Conservation (phyloP, 2,329 filamentous ascomycete genomes). For the Myrmaecium sp. region DNA sequence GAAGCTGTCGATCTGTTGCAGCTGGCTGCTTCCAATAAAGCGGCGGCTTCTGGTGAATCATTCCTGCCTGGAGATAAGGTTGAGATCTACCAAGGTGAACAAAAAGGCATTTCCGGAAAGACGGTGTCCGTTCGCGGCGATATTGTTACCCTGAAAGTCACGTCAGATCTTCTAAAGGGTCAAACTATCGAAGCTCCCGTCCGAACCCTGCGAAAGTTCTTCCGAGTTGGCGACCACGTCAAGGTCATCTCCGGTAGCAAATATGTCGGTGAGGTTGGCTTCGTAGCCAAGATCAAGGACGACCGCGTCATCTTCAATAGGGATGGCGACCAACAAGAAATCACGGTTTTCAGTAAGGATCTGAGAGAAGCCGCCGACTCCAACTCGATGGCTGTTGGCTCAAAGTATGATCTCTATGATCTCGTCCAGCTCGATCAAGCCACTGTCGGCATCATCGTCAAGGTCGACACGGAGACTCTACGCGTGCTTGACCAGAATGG, state of each 20-base stretch:
- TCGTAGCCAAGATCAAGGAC: conserved; percentile 85
- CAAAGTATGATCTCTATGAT: conserved; percentile 82
- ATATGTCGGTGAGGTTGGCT: conserved; percentile 88
- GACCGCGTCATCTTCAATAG: conserved; percentile 86
- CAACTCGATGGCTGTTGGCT: conserved; percentile 68
- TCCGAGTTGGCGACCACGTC: conserved; percentile 88
- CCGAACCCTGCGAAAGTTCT: conserved; percentile 81
- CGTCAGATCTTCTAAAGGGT: conserved; percentile 63
- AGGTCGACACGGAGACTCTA: conserved; percentile 85
- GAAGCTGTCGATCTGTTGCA: conserved; percentile 88
- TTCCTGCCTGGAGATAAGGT: conserved; percentile 93
- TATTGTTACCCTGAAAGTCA: conserved; percentile 77
- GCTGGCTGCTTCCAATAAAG: conserved; percentile 76
- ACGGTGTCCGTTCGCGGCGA: conserved; percentile 76
- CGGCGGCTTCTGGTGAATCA: conserved; percentile 60
- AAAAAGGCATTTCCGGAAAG: conserved; percentile 76
- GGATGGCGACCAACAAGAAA: conserved; percentile 81
- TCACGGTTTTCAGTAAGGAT: conserved; percentile 97
- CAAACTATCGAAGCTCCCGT: conserved; percentile 84
- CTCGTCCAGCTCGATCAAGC: conserved; percentile 84
- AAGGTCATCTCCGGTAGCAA: conserved; percentile 95
- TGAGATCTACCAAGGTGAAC: conserved; percentile 89
- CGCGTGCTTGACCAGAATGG: conserved; percentile 84
- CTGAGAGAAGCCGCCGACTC: conserved; percentile 84
- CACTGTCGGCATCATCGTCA: conserved; percentile 84